Base-by-base conservation (phyloP, 1,284 basidiomycete genomes). In the Puccinia polysora region DNA sequence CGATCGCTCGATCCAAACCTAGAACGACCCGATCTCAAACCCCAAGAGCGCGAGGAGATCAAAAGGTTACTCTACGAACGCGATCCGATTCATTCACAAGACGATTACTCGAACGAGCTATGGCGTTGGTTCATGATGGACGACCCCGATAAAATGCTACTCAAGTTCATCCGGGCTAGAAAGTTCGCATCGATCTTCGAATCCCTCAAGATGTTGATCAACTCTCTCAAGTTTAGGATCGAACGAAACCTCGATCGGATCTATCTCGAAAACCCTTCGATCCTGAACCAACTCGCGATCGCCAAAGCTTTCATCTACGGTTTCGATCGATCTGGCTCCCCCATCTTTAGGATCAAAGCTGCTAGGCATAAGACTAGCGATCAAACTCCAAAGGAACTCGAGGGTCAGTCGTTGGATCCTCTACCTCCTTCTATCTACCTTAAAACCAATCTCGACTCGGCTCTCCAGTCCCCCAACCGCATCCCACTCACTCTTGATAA, bases 121-220 rank as follows among this genome's bases (percentile, higher is more conserved):
- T 70, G 68, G 68, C 15, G 36, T 25, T 70, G 55, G 55, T 62
- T 59, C 28, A 70, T 59, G 68, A 59, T 70, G 58, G 69, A 72
- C 28, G 69, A 72, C 50, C 69, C 69, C 8, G 69, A 72, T 43
- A n/a, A 20, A 8, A 64, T 63, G 38, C 4, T 55, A 8, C 47
- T 64, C 25, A 72, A 72, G 23, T 72, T 63, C 32, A 63, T 72
- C 34, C 45, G 60, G 5, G 69, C 69, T 0, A 63, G 56, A 23
- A 72, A 72, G 32, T 56, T 40, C 7, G 47, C 43, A 15, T 45
- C 47, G 23, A 64, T 32, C 0, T 10, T 14, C 7, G 49, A 53
- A n/a, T 49, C 59, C 18, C 10, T 72, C n/a, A 53, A 40, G n/a
- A 47, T 72, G 50, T 32, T 72, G 14, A 47, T 72, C 49, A 59